These are phyloP conservation scores for Silene uniflora DNA, from an alignment of 148 eudicot species.

Conservation along the genomic window DNA sequence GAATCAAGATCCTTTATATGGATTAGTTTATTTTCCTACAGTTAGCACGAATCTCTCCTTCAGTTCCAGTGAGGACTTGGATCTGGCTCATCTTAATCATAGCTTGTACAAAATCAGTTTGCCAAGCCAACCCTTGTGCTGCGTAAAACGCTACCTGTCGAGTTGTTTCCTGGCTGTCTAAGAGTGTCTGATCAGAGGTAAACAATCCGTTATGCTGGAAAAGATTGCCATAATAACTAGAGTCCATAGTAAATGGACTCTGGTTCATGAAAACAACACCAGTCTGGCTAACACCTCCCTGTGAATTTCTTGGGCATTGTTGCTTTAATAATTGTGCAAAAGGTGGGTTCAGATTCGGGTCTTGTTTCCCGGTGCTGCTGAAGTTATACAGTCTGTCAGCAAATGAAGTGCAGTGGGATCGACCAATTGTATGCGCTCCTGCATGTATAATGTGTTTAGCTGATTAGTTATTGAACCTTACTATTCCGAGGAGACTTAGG, in stretches of 20 bases:
- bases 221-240: slow-evolving; percentile 6
- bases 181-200: slow-evolving; percentile 28
- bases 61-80: slow-evolving; percentile 22
- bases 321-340: slow-evolving; percentile 26
- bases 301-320: slow-evolving; percentile 26
- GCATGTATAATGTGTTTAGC: background rate
- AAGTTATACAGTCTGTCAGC: slow-evolving; percentile 34
- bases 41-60: slow-evolving; percentile 17
- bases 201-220: slow-evolving; percentile 18
- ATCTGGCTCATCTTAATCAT: slow-evolving; percentile 31
- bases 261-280: slow-evolving; percentile 24
- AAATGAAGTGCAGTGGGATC: slow-evolving; percentile 35
- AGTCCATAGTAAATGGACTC: slow-evolving; percentile 15
- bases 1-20: no score
- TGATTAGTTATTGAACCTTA: background rate
- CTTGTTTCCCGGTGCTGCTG: slow-evolving; percentile 8
- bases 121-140: slow-evolving; percentile 10
- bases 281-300: slow-evolving; percentile 10
- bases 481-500: no score
- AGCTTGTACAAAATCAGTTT: slow-evolving; percentile 17
- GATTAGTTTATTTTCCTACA: no score
- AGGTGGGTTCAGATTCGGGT: slow-evolving; percentile 22
- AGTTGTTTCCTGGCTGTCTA: slow-evolving; percentile 17
- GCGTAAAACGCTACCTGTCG: slow-evolving; percentile 12
- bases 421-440: slow-evolving; percentile 40